Percentiles rank a stretch among this genome's conserved stretches.
These are phyloP conservation scores for Pestalotiopsis sp. DNA, from an alignment of 2,329 filamentous ascomycete genomes.

Conservation along the genomic window DNA sequence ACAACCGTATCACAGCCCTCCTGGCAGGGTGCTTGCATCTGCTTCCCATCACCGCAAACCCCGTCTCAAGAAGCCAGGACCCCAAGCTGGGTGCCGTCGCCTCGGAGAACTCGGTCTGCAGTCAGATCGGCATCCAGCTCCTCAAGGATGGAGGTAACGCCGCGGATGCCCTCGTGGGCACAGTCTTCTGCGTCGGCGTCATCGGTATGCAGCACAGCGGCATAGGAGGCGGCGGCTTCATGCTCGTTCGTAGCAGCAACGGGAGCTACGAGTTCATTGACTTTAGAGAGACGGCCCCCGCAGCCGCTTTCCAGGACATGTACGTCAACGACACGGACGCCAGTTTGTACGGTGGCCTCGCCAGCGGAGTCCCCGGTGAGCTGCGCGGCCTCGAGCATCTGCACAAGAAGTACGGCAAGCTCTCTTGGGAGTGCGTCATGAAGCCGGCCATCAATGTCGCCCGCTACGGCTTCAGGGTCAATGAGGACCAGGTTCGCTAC, in stretches of 20 bases:
- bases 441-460: conserved; percentile 74
- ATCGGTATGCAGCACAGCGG: conserved; percentile 80
- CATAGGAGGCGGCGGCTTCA: conserved; percentile 89
- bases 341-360: conserved; percentile 71
- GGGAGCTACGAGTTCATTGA: conserved; percentile 84
- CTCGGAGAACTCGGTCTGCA: conserved; percentile 71
- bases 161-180: conserved; percentile 75
- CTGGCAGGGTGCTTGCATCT: conserved; percentile 4
- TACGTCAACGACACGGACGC: conserved; percentile 68
- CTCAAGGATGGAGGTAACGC: conserved; percentile 67
- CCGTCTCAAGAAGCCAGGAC: not conserved
- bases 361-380: conserved; percentile 71
- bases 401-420: conserved; percentile 66
- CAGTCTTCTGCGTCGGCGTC: conserved; percentile 75
- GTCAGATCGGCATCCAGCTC: conserved; percentile 67
- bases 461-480: conserved; percentile 72
- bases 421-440: conserved; percentile 70
- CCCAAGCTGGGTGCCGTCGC: conserved; percentile 64
- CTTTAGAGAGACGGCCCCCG: conserved; percentile 83
- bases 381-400: conserved; percentile 75
- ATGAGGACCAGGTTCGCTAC: conserved; percentile 66
- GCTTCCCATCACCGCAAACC: not conserved
- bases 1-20: not conserved
- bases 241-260: conserved; percentile 72
- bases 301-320: conserved; percentile 80